Percentiles rank a stretch among this genome's conserved stretches.
Evolutionary conservation across 371 early-diverging fungal species (phyloP).

Genomic region (Thermomucor indicae-seudaticae): DNA sequence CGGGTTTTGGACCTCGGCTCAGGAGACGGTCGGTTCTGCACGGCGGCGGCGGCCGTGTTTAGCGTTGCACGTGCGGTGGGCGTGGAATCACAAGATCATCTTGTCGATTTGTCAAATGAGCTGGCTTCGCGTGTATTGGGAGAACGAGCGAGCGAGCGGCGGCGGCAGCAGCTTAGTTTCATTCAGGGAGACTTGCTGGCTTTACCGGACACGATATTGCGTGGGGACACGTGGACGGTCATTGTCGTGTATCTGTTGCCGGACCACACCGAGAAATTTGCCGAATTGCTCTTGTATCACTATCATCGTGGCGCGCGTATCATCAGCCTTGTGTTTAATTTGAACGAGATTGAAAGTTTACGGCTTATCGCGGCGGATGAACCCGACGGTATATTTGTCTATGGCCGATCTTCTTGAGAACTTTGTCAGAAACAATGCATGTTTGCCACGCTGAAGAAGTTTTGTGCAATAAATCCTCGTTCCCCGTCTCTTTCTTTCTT

Average conservation of each 20-base stretch:
- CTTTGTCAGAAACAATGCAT: not conserved
- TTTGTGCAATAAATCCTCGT: too few relatives aligned
- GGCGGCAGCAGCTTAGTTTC: constrained; percentile 28
- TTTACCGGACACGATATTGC: constrained; percentile 21
- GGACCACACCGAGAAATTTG: constrained; percentile 53
- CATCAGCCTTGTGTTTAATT: constrained; percentile 54
- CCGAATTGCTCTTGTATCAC: constrained; percentile 45
- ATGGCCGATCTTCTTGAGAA: constrained; percentile 11
- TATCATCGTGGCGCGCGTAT: constrained; percentile 52
- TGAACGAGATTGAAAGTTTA: constrained; percentile 50
- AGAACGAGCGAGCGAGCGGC: constrained; percentile 5
- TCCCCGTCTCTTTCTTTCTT: too few relatives aligned
- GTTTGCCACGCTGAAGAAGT: too few relatives aligned
- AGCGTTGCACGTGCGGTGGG: constrained; percentile 47
- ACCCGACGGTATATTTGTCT: constrained; percentile 54
- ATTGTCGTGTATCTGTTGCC: constrained; percentile 57
- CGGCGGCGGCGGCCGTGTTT: constrained; percentile 48
- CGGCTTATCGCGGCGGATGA: constrained; percentile 37
- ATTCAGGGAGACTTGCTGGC: constrained; percentile 44
- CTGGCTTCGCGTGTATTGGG: constrained; percentile 31
- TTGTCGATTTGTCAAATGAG: constrained; percentile 39
- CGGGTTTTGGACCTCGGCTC: constrained; percentile 60
- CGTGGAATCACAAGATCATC: constrained; percentile 49
- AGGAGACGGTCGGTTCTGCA: constrained; percentile 62
- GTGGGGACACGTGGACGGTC: constrained; percentile 35